Base-by-base conservation (phyloP, 1,284 basidiomycete genomes). In the Pyrrhoderma noxium region DNA sequence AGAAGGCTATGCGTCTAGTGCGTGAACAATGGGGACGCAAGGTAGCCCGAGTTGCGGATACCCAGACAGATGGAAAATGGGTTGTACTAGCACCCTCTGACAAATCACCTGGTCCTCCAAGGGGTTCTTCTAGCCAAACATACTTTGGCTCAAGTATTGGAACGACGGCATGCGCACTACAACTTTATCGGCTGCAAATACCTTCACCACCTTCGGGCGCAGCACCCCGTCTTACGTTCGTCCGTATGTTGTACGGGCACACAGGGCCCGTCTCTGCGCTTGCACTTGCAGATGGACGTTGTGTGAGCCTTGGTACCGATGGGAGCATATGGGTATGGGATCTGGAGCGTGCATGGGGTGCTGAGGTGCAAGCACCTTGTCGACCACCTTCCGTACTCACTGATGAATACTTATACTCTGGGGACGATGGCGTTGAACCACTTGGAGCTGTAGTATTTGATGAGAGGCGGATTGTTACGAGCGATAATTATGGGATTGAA, bases 291-390 rank as follows among this genome's bases (percentile, higher is more conserved):
- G 87, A 89, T 62, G 87, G 87, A 16, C 78, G 87, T 1, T 90
- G 87, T 58, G 82, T 90, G 14, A 82, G 82, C 58, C 66, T 87
- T 19, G 79, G 82, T 8, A 67, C 68, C 36, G 79, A 86, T 60
- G 85, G 85, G 23, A 77, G 77, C 59, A 73, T 90, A 38, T 88
- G 85, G 84, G 82, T 86, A 1, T 90, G 87, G 87, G 86, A 90
- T 65, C 69, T 90, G 13, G 87, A 90, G 62, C 73, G 69, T 41
- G 84, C 77, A 13, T 73, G 71, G 41, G 79, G 81, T 42, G 75
- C 77, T 27, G 78, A 85, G 65, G 79, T 85, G 16, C 47, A 56
- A 38, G 44, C n/a, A 31, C 23, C 48, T n/a, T 41, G 41, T 18
- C 35, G 23, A 8, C 25, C 31, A 37, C 8, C 34, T 21, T 18